Evolutionary conservation across 2,329 filamentous ascomycete species (phyloP).

Genomic region (Fusarium brachygibbosum): DNA sequence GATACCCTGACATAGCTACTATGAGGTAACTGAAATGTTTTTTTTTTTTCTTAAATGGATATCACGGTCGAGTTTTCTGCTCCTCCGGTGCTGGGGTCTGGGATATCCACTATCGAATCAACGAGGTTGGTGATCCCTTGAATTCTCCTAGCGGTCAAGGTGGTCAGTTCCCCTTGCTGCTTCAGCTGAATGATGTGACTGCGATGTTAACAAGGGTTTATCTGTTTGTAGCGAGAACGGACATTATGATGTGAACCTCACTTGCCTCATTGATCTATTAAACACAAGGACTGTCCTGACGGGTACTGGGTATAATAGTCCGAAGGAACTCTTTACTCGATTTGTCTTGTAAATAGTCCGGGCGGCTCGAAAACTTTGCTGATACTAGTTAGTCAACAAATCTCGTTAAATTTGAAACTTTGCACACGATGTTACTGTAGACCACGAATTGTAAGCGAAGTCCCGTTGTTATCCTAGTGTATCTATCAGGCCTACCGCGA

Average conservation of each 20-base stretch:
- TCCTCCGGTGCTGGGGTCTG: not conserved
- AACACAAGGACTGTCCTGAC: not conserved
- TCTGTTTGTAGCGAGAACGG: not conserved
- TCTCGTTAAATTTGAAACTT: conserved; percentile 6
- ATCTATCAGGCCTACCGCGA: not conserved
- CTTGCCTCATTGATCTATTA: conserved; percentile 6
- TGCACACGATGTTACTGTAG: conserved; percentile 2
- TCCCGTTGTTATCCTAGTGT: conserved; percentile 5
- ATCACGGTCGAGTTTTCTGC: not conserved
- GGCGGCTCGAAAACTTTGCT: not conserved
- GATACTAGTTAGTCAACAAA: not conserved
- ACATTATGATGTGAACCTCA: not conserved
- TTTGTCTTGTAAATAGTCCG: not conserved
- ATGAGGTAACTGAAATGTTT: not conserved
- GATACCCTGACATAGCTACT: too few relatives aligned
- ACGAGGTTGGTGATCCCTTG: not conserved
- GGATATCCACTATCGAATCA: conserved; percentile 19
- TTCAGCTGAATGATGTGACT: not conserved
- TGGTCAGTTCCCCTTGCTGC: not conserved
- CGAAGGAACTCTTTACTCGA: conserved; percentile 1
- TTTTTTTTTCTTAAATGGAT: not conserved
- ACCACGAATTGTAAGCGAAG: not conserved
- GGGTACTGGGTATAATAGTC: not conserved
- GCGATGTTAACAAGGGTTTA: not conserved
- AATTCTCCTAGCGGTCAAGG: not conserved